Base-by-base conservation (phyloP, 2,329 filamentous ascomycete genomes). In the Xylaria sp. region DNA sequence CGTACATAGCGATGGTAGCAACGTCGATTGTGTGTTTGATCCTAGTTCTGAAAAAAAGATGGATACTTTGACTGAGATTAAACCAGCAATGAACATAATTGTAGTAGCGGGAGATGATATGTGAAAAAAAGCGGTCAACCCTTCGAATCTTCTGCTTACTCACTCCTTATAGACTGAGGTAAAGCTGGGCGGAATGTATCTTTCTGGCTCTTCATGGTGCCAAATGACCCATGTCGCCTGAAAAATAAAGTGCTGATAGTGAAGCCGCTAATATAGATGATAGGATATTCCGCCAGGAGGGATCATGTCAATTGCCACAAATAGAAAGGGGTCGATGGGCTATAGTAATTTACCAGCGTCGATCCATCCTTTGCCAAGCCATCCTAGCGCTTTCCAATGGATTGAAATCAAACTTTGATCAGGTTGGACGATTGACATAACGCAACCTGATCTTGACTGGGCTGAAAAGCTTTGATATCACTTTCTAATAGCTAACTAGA, bases 1-100 rank as follows among this genome's bases (percentile, higher is more conserved):
- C 55, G 65, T 76, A 70, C 74, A 77, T 77, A 41, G 15, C 23
- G 39, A n/a, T 7, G 18, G 18, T 37, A 41, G 44, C 23, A 52
- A 15, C 56, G 6, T 7, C 41, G 28, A 41, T 44, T 18, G 54
- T 31, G 23, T 23, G 28, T 56, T 13, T 51, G 44, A 57, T 18
- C 57, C 13, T 41, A 51, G 54, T 58, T 12, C 2, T 7, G n/a
- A 10, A 3, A 46, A 6, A 56, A 20, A 8, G 39, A 57, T 50
- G n/a, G 54, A 28, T 57, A 7, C 20, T 57, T 15, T 28, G 52
- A 28, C 61, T 56, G 7, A 57, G 31, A 52, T 28, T 23, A 31
- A 65, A 58, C 18, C 23, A 44, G 23, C 20, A 5, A 51, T 39
- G 9, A 58, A 52, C 20, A 3, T 31, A 44, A 58, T 2, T n/a